A percentile compares a stretch with the other conserved stretches of the same genome.
These are phyloP conservation scores for Nematodospora valgi DNA, from an alignment of 805 yeast genomes.

Conservation along the genomic window DNA sequence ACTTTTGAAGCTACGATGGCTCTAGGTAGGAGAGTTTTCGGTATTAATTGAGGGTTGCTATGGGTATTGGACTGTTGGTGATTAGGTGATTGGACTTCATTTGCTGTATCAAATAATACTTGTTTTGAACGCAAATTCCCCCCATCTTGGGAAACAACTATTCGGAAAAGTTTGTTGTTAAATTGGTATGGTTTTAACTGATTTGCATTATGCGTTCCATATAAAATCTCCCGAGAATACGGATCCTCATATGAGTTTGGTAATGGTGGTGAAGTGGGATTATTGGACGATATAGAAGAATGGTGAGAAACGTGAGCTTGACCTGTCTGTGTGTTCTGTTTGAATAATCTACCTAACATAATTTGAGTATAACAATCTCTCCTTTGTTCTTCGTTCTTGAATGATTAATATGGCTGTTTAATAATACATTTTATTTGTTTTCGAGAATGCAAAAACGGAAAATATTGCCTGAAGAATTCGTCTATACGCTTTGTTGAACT, in stretches of 20 bases:
- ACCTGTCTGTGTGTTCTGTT: slow-evolving; percentile 17
- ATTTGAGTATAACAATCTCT: too few species aligned
- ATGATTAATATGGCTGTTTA: too few species aligned
- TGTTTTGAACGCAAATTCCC: slow-evolving; percentile 45
- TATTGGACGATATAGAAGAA: slow-evolving; percentile 1
- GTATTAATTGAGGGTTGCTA: not conserved
- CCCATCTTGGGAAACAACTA: slow-evolving; percentile 52
- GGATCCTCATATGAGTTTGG: slow-evolving; percentile 40
- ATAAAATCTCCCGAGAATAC: slow-evolving; percentile 44
- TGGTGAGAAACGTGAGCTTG: slow-evolving; percentile 5
- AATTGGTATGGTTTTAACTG: slow-evolving; percentile 24
- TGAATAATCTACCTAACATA: slow-evolving; percentile 37
- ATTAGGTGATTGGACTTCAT: slow-evolving; percentile 3
- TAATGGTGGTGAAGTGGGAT: slow-evolving; percentile 1
- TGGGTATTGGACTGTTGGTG: not conserved
- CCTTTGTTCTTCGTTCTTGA: too few species aligned
- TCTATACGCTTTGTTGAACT: too few species aligned
- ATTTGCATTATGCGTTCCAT: slow-evolving; percentile 35
- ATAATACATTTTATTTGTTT: too few species aligned
- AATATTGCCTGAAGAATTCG: too few species aligned
- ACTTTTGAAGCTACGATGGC: slow-evolving; percentile 24
- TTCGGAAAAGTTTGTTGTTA: slow-evolving; percentile 33
- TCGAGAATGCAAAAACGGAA: too few species aligned
- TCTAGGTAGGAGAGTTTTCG: slow-evolving; percentile 3
- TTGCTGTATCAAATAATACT: slow-evolving; percentile 43